These are phyloP conservation scores for Elasticomyces elasticus DNA, from an alignment of 495 filamentous ascomycete genomes.

Conservation along the genomic window DNA sequence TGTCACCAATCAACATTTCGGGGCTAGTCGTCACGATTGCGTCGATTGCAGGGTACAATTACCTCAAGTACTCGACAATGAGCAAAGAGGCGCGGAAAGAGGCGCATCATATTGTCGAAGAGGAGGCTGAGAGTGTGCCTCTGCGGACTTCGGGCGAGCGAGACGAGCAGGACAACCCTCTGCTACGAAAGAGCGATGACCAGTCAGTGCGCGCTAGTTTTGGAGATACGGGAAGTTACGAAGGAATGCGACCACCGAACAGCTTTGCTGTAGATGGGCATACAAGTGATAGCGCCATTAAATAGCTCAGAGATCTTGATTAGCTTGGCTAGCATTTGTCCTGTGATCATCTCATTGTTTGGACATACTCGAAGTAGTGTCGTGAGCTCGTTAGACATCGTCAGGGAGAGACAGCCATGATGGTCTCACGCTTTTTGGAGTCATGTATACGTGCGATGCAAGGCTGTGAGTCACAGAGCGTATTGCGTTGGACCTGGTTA, in stretches of 20 bases:
- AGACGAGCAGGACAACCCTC: background rate
- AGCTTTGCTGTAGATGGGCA: background rate
- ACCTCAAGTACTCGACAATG: slow-evolving; percentile 89
- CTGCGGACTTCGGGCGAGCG: slow-evolving; percentile 5
- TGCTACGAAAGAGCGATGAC: slow-evolving; percentile 1
- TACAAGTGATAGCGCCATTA: background rate
- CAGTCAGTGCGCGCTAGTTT: slow-evolving; percentile 12
- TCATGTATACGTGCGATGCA: too few species aligned
- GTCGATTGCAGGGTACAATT: slow-evolving; percentile 86
- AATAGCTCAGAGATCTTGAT: slow-evolving; percentile 3
- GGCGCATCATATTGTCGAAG: slow-evolving; percentile 9
- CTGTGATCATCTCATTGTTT: background rate
- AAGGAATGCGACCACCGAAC: background rate
- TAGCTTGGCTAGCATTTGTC: background rate
- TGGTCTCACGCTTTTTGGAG: too few species aligned
- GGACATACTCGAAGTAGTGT: too few species aligned
- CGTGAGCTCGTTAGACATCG: too few species aligned
- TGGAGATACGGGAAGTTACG: background rate
- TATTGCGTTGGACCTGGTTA: too few species aligned
- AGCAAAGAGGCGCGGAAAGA: slow-evolving; percentile 37
- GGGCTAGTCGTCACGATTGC: slow-evolving; percentile 80
- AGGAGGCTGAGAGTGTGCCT: slow-evolving; percentile 4
- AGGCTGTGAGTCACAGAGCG: too few species aligned
- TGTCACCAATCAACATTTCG: slow-evolving; percentile 80
- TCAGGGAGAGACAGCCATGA: too few species aligned